These are phyloP conservation scores for Carex kokanica DNA, from an alignment of 176 grass and related monocot genomes.

Conservation along the genomic window DNA sequence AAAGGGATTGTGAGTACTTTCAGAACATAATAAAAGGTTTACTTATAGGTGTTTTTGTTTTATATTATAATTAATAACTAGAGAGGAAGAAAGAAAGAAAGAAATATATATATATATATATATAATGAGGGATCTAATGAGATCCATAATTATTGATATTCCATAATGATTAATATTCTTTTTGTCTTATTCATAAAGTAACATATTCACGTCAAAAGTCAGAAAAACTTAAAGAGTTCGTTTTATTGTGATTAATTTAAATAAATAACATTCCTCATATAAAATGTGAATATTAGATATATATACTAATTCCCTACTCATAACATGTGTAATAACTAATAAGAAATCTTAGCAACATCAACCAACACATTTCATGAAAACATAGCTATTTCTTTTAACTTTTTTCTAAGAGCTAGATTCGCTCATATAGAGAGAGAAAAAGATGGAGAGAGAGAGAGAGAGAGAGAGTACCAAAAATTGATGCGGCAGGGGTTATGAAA, in stretches of 20 bases:
- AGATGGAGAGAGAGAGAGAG: neutral
- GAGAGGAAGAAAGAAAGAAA: neutral
- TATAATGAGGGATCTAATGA: neutral
- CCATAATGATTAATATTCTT: neutral
- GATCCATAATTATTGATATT: neutral
- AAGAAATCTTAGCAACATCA: neutral
- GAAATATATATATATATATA: neutral
- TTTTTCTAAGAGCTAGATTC: neutral
- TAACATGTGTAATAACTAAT: neutral
- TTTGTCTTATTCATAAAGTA: neutral
- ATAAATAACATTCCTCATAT: neutral
- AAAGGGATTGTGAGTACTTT: neutral
- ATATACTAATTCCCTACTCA: neutral
- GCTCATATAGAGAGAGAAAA: neutral
- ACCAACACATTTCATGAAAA: neutral
- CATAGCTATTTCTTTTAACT: neutral
- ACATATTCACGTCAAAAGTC: neutral
- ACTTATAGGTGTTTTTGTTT: neutral
- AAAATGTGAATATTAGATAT: neutral
- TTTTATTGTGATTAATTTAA: neutral
- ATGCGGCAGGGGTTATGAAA: neutral
- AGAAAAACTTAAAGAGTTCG: neutral
- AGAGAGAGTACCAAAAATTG: slow-evolving; percentile 12
- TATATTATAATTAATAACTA: neutral
- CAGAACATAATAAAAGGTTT: neutral